phyloP scores from a whole-genome alignment of 768 basidiomycete species.

The Kwoniella heveanensis region DNA sequence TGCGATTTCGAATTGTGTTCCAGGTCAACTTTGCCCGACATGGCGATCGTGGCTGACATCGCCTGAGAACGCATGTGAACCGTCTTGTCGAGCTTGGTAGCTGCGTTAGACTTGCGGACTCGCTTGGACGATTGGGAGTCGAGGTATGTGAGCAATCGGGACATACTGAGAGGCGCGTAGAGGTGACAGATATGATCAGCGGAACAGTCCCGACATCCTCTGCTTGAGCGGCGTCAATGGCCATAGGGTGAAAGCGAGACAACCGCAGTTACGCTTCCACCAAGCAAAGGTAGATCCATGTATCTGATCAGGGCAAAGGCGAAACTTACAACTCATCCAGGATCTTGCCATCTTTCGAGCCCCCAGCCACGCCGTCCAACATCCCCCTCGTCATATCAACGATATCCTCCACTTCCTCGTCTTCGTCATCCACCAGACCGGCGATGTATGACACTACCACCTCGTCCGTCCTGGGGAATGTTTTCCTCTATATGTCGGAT shows the following conservation, averaged over 20 bases:
- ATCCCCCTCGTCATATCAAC: slow-evolving; percentile 56
- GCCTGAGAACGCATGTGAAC: slow-evolving; percentile 55
- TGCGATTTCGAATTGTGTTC: slow-evolving; percentile 56
- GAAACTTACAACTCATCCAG: slow-evolving; percentile 54
- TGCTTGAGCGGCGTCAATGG: no score
- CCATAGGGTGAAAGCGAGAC: no score
- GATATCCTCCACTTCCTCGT: slow-evolving; percentile 57
- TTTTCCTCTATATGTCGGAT: slow-evolving; percentile 32
- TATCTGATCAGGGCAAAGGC: no score
- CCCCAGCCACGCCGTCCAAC: slow-evolving; percentile 45
- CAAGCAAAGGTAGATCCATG: no score
- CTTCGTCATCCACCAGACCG: slow-evolving; percentile 57
- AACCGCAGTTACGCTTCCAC: no score
- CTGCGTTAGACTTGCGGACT: slow-evolving; percentile 32
- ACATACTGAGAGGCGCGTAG: slow-evolving; percentile 44
- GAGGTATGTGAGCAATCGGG: slow-evolving; percentile 52
- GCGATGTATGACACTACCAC: slow-evolving; percentile 57
- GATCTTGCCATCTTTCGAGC: slow-evolving; percentile 28
- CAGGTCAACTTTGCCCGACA: slow-evolving; percentile 56
- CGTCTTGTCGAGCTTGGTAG: slow-evolving; percentile 52
- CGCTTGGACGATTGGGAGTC: slow-evolving; percentile 50
- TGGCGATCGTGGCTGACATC: slow-evolving; percentile 55
- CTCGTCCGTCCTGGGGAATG: slow-evolving; percentile 56
- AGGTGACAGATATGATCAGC: not conserved
- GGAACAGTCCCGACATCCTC: no score